Base-by-base conservation (phyloP, 2,329 filamentous ascomycete genomes). In the Ambrosiella beaveri region DNA sequence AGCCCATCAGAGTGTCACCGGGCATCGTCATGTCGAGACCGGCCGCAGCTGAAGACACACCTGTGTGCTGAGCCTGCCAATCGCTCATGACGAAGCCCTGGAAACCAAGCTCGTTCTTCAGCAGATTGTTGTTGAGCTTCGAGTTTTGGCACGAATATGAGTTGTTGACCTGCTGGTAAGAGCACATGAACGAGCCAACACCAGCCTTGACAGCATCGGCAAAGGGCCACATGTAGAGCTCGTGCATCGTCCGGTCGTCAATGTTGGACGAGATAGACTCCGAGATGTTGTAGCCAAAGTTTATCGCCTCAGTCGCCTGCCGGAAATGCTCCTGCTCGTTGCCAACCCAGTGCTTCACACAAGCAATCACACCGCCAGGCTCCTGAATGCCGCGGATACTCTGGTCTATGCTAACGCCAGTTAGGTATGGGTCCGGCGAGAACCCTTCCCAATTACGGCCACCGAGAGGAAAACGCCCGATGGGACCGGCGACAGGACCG, bases 1-100 rank as follows among this genome's bases (percentile, higher is more conserved):
- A 80, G 68, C 85, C 80, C 71, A 96, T 95, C 17, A 71, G 63
- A 1, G 85, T 85, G 66, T 96, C 91, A 57, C 88, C 87, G 0
- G 86, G 86, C 88, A 93, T 93, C n/a, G 78, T 77, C 86, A 93
- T 89, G 68, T 94, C 88, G 27, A 93, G 73, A 44, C 87, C 88
- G 19, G 86, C 85, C 41, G 81, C 73, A 2, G 86, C 83, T 40
- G 76, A 79, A 35, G 80, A 73, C 4, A 78, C 81, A 62, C 84
- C 85, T 2, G 80, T 74, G 64, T 90, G 85, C 64, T 88, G 84
- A 3, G 85, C 87, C 63, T 78, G 73, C 85, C 86, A 93, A 67
- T 94, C 87, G n/a, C 77, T 81, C 78, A 87, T 81, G 59, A 91
- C 77, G 64, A 88, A 88, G 0, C 86, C 86, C 63, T 88, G 85